Conservation (phyloP, 208 protist species). For the Crithidia mellificae region DNA sequence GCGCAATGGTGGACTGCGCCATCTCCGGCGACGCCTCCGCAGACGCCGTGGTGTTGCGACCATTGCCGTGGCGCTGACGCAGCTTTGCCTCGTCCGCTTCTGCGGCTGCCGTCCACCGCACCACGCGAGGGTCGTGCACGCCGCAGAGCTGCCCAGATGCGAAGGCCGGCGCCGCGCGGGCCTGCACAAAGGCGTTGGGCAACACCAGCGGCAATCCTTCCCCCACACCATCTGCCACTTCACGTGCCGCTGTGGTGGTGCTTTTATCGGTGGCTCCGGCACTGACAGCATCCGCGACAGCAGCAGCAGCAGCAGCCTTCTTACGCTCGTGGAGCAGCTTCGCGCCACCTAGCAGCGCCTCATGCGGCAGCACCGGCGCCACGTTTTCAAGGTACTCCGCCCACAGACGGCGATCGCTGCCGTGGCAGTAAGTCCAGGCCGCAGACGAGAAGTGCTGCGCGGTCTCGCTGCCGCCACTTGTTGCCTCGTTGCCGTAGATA, state of each 20-base stretch:
- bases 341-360: conserved; percentile 63
- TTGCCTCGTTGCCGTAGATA: conserved; percentile 46
- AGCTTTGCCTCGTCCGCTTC: background rate
- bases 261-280: background rate
- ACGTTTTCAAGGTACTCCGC: conserved; percentile 82
- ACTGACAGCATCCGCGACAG: no score
- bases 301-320: conserved; percentile 1
- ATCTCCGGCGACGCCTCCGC: conserved; percentile 24
- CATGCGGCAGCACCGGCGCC: conserved; percentile 70
- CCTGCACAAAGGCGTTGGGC: conserved; percentile 51
- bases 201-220: conserved; percentile 50
- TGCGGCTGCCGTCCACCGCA: conserved; percentile 19
- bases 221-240: background rate
- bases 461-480: conserved; percentile 1
- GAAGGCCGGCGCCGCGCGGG: conserved; percentile 57
- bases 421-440: conserved; percentile 83
- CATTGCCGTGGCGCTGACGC: background rate
- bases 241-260: background rate
- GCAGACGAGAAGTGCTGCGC: conserved; percentile 9
- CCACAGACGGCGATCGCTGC: conserved; percentile 83
- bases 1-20: conserved; percentile 15
- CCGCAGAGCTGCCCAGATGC: conserved; percentile 51
- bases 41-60: no score
- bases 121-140: conserved; percentile 20
- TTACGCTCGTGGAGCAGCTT: conserved; percentile 21